A percentile compares a stretch with the other conserved stretches of the same genome.
These are phyloP conservation scores for Lepidium didymum DNA, from an alignment of 345 rosid species.

Conservation along the genomic window DNA sequence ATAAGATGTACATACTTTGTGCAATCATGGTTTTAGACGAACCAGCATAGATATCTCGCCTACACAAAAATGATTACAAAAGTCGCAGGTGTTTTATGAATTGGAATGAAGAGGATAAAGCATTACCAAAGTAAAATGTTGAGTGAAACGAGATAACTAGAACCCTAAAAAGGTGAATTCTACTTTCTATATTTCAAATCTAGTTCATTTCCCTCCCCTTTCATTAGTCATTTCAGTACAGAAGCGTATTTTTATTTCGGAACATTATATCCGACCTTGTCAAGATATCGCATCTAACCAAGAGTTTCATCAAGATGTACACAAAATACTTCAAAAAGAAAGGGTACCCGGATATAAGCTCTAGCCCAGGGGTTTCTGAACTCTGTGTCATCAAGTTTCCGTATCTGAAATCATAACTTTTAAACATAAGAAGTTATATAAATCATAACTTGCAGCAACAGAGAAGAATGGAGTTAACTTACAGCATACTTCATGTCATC, in stretches of 20 bases:
- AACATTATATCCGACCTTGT: neutral
- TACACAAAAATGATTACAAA: neutral
- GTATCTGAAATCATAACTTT: constrained; percentile 31
- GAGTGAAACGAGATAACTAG: neutral
- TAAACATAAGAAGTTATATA: neutral
- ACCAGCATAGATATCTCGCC: neutral
- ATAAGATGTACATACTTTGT: neutral
- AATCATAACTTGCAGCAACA: neutral
- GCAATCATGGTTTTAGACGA: neutral
- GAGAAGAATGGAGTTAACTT: constrained; percentile 27
- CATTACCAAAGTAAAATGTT: neutral
- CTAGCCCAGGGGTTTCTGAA: constrained; percentile 86
- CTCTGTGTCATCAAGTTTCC: constrained; percentile 81
- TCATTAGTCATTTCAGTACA: neutral
- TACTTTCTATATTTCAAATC: neutral
- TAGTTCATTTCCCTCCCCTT: neutral
- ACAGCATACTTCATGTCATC: constrained; percentile 98
- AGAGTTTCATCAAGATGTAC: neutral
- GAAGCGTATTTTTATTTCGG: neutral
- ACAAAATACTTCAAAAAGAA: neutral
- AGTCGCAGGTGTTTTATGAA: neutral
- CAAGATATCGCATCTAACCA: neutral
- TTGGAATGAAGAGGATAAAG: neutral
- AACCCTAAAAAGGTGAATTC: neutral
- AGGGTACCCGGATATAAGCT: constrained; percentile 57